Conservation (phyloP, 306 rosid genomes). For the Castanea mollissima region DNA sequence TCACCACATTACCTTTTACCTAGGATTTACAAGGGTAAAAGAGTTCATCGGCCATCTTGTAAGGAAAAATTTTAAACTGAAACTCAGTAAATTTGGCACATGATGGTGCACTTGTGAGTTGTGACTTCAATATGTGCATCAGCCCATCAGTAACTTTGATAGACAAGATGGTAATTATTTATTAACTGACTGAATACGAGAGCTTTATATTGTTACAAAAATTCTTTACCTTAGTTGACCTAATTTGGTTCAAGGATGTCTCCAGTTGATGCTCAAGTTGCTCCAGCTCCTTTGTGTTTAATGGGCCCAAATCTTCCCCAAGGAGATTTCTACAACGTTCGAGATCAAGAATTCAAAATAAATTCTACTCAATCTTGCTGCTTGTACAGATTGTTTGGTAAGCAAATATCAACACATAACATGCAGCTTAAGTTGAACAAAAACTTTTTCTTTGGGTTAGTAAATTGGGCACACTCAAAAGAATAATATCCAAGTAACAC, state of each 20-base stretch:
- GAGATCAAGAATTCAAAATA: neutral
- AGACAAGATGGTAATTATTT: no score
- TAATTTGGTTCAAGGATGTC: conserved; percentile 58
- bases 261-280: conserved; percentile 81
- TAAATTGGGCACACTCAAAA: neutral
- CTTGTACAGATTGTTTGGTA: neutral
- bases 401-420: neutral
- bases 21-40: no score
- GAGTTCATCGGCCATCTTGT: no score
- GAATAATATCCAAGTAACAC: neutral
- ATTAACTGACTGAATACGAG: no score
- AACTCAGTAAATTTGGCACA: no score
- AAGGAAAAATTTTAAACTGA: no score
- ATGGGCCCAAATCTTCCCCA: conserved; percentile 77
- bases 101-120: no score
- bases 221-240: conserved; percentile 67
- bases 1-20: no score
- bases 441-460: neutral
- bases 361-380: neutral
- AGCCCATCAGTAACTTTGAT: no score
- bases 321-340: conserved; percentile 57
- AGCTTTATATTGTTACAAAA: no score
- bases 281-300: conserved; percentile 60
- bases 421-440: neutral
- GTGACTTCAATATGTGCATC: no score